Evolutionary conservation across 2,329 filamentous ascomycete species (phyloP).

Genomic region (Penicillium italicum): DNA sequence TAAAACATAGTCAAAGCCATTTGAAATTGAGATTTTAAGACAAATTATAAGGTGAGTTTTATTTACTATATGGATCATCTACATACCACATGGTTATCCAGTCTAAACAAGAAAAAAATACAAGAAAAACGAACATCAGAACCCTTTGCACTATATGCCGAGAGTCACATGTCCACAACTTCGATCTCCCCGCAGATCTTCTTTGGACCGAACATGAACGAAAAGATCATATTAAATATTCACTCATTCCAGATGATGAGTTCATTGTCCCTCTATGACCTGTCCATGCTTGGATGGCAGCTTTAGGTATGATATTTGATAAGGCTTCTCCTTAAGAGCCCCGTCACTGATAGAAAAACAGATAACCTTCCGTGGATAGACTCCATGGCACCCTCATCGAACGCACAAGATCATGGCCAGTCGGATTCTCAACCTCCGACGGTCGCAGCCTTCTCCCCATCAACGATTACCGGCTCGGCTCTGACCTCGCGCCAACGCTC

Average conservation of each 20-base stretch:
- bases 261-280: conserved; percentile 28
- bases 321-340: not conserved
- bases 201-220: conserved; percentile 18
- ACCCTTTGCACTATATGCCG: not conserved
- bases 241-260: conserved; percentile 29
- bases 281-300: conserved; percentile 48
- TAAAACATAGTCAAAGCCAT: not conserved
- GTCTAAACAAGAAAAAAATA: no score
- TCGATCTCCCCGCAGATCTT: conserved; percentile 24
- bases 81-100: no score
- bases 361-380: conserved; percentile 52
- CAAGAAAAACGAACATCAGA: not conserved
- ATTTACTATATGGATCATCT: no score
- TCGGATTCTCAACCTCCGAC: conserved; percentile 60
- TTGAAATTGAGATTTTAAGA: not conserved
- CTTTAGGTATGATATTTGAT: conserved; percentile 41
- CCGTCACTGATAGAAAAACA: conserved; percentile 27
- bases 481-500: conserved; percentile 73
- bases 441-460: conserved; percentile 84
- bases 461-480: conserved; percentile 66
- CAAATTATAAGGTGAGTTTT: no score
- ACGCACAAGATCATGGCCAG: conserved; percentile 38
- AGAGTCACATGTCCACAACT: conserved; percentile 24
- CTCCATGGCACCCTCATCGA: conserved; percentile 50
- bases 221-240: conserved; percentile 17